Base-by-base conservation (phyloP, 2,329 filamentous ascomycete species). In the Aureobasidium vineae region DNA sequence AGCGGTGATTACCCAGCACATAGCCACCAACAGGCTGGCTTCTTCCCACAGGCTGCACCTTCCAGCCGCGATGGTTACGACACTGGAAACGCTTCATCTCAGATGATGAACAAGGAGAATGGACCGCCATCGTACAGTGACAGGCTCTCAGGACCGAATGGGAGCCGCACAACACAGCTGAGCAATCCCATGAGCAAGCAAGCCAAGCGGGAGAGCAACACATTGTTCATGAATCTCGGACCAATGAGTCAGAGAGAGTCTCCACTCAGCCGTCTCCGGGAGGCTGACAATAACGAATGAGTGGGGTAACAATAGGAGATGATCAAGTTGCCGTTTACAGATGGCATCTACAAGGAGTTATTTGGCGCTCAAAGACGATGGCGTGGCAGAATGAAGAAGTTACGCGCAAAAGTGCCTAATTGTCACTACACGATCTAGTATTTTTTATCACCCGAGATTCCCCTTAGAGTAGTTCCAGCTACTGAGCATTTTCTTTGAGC, bases 1-100 rank as follows among this genome's bases (percentile, higher is more conserved):
- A 88, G 88, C 73, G 83, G 85, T 2, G 86, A 89, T 69, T 77
- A 88, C n/a, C 85, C 87, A 7, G 88, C 86, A 0, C 86, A 86
- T 4, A 45, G 31, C 19, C 60, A 69, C 28, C 23, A 38, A 19
- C 67, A 63, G 33, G 43, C 49, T 16, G 26, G 21, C 31, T 65
- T 59, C 28, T 41, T 41, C 23, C 31, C 28, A 23, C 57, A 54
- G 28, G 23, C 61, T 19, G 38, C 33, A 33, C 26, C 61, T 2
- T 13, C 23, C 10, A 54, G 38, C 19, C 61, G 61, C 3, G 61
- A 64, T 15, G 49, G 49, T n/a, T 21, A 53, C 3, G 61, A 64
- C 23, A 33, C 4, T 41, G 49, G 49, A 7, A 21, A 43, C 23
- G 6, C 31, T 13, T 41, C 59, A 16, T 63, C 45, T 50, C 59